Percentiles rank a stretch among this genome's conserved stretches.
Conservation (phyloP, 148 eudicot species). For the Spergularia marina region DNA sequence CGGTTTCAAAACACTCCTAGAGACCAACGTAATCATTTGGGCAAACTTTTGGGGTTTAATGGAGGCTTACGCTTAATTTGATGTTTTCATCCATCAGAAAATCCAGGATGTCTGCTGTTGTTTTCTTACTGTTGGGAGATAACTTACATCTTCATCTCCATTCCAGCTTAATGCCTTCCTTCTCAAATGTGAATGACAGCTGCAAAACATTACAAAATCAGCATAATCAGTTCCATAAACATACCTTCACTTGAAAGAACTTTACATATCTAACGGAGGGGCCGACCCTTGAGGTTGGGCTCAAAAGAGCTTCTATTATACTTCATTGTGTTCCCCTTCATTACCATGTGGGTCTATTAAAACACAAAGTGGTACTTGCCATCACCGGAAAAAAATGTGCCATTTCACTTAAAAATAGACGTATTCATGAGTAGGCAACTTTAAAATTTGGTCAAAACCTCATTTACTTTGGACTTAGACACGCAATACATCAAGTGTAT, state of each 20-base stretch:
- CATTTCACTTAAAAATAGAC: neutral
- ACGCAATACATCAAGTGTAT: neutral
- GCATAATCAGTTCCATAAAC: conserved; percentile 1
- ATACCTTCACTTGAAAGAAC: neutral
- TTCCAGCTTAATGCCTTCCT: conserved; percentile 79
- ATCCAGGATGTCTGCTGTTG: conserved; percentile 65
- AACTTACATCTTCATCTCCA: conserved; percentile 94
- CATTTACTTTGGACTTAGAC: neutral
- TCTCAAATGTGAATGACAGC: conserved; percentile 94
- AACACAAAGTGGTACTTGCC: too few relatives aligned
- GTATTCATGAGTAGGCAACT: neutral
- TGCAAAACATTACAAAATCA: conserved; percentile 26
- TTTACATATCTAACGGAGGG: too few relatives aligned
- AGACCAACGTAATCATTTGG: neutral
- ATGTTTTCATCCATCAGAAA: conserved; percentile 89
- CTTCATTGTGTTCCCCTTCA: too few relatives aligned
- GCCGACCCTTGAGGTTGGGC: too few relatives aligned
- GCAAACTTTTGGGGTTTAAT: neutral
- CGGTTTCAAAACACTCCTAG: neutral
- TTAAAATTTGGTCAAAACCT: neutral
- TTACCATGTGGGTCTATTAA: too few relatives aligned
- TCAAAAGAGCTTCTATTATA: too few relatives aligned
- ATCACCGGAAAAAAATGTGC: too few relatives aligned
- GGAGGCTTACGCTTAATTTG: conserved; percentile 67
- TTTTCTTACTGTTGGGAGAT: conserved; percentile 56